Percentiles rank a stretch among this genome's conserved stretches.
phyloP scores from a whole-genome alignment of 2,329 filamentous ascomycete species.

The Penicillium fuscoglaucum region DNA sequence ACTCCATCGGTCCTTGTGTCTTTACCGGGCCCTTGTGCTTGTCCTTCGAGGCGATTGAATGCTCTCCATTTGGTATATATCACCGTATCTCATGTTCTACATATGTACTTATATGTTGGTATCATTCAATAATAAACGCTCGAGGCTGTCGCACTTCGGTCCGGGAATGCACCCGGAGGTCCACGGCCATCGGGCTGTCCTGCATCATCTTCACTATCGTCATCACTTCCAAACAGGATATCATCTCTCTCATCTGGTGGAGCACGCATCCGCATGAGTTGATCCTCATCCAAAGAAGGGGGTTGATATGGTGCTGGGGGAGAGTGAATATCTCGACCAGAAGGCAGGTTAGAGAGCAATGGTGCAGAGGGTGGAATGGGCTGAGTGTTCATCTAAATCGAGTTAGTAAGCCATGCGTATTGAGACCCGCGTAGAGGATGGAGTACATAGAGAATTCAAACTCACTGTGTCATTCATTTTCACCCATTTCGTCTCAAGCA shows the following conservation, averaged over 20 bases:
- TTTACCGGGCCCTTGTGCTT: not conserved
- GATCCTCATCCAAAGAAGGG: slow-evolving; percentile 63
- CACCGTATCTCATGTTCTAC: not conserved
- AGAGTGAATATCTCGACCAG: slow-evolving; percentile 78
- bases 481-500: slow-evolving; percentile 84
- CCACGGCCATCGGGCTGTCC: slow-evolving; percentile 17
- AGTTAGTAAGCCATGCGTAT: slow-evolving; percentile 6
- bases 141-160: slow-evolving; percentile 32
- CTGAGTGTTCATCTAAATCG: slow-evolving; percentile 72
- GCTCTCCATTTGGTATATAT: not conserved
- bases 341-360: slow-evolving; percentile 76
- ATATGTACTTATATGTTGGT: not conserved
- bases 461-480: slow-evolving; percentile 89
- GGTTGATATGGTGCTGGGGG: slow-evolving; percentile 66
- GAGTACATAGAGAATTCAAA: not conserved
- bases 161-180: slow-evolving; percentile 39
- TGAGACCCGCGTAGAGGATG: not conserved
- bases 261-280: slow-evolving; percentile 60
- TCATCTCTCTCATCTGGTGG: slow-evolving; percentile 53
- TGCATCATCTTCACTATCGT: slow-evolving; percentile 46
- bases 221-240: slow-evolving; percentile 39
- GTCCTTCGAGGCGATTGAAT: not conserved
- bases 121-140: slow-evolving; percentile 38
- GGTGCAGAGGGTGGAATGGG: slow-evolving; percentile 69
- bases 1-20: not conserved